phyloP scores from a whole-genome alignment of 208 protist genomes.

The Strigomonas culicis region DNA sequence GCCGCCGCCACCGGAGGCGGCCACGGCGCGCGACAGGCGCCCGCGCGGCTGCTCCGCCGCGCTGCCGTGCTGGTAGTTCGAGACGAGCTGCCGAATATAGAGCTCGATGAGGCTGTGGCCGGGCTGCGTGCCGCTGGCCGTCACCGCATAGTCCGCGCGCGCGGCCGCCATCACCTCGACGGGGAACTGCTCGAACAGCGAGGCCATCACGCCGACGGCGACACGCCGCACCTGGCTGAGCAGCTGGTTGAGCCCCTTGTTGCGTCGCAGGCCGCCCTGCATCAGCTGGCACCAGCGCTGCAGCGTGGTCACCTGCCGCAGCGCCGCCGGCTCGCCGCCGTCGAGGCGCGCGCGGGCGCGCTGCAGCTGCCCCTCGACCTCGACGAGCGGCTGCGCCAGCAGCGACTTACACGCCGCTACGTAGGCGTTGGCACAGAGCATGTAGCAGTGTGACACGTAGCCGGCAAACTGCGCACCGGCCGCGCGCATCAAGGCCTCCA shows the following conservation, averaged over 20 bases:
- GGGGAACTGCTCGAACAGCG: constrained; percentile 83
- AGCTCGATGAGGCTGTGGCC: constrained; percentile 1
- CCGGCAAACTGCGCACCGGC: constrained; percentile 59
- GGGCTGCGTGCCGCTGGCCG: neutral
- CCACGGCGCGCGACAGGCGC: neutral
- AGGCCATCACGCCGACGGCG: constrained; percentile 41
- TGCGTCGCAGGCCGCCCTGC: constrained; percentile 26
- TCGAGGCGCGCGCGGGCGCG: neutral
- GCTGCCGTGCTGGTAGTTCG: neutral
- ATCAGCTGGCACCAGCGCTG: constrained; percentile 23
- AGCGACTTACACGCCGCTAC: constrained; percentile 68
- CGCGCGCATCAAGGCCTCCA: constrained; percentile 61
- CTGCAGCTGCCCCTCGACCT: constrained; percentile 18
- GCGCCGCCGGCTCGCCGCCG: constrained; percentile 10
- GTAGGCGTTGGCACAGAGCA: constrained; percentile 66
- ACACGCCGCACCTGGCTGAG: constrained; percentile 51
- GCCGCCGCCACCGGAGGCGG: constrained; percentile 8
- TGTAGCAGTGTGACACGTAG: constrained; percentile 58
- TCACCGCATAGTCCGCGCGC: constrained; percentile 14
- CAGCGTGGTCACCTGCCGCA: neutral
- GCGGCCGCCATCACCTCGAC: constrained; percentile 49
- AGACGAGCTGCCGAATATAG: constrained; percentile 9
- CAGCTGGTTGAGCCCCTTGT: constrained; percentile 35
- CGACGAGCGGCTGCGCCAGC: constrained; percentile 19
- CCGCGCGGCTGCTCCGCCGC: neutral